These are phyloP conservation scores for Puccinia polysora DNA, from an alignment of 1,284 basidiomycete genomes.

Conservation along the genomic window DNA sequence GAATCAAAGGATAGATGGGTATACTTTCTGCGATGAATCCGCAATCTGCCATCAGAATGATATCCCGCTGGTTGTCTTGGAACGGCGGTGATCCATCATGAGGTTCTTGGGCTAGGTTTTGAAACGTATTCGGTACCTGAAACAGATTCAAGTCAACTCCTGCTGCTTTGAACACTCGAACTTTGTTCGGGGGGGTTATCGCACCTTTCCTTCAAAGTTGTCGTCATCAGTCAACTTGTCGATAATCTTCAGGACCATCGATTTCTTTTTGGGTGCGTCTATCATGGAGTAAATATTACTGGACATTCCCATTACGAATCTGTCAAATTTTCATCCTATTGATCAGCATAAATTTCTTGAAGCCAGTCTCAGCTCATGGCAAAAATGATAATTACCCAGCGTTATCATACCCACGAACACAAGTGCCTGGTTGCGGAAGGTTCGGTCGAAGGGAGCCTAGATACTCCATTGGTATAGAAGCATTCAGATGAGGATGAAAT, in stretches of 20 bases:
- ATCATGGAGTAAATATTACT: conserved; percentile 27
- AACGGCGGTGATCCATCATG: conserved; percentile 12
- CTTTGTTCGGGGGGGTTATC: too few relatives aligned
- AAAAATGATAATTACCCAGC: conserved; percentile 21
- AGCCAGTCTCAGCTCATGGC: neutral
- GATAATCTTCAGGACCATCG: conserved; percentile 11
- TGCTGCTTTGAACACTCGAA: neutral
- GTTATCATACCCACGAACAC: conserved; percentile 29
- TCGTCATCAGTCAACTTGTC: conserved; percentile 21
- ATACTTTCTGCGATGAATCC: conserved; percentile 23
- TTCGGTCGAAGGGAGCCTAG: conserved; percentile 19
- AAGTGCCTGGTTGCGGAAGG: neutral
- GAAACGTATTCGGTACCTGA: conserved; percentile 31
- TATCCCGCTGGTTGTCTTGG: conserved; percentile 13
- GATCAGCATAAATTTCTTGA: neutral
- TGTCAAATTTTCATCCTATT: neutral
- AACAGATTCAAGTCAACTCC: neutral
- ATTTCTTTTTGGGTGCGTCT: conserved; percentile 13
- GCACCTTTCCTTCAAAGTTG: conserved; percentile 39
- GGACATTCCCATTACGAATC: conserved; percentile 43
- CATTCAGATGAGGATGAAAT: conserved; percentile 32
- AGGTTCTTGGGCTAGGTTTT: conserved; percentile 21
- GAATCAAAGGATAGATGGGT: conserved; percentile 25
- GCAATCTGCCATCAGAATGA: conserved; percentile 33
- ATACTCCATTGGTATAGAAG: conserved; percentile 28